Conservation (phyloP, 495 filamentous ascomycete genomes). For the Aspergillus taichungensis region DNA sequence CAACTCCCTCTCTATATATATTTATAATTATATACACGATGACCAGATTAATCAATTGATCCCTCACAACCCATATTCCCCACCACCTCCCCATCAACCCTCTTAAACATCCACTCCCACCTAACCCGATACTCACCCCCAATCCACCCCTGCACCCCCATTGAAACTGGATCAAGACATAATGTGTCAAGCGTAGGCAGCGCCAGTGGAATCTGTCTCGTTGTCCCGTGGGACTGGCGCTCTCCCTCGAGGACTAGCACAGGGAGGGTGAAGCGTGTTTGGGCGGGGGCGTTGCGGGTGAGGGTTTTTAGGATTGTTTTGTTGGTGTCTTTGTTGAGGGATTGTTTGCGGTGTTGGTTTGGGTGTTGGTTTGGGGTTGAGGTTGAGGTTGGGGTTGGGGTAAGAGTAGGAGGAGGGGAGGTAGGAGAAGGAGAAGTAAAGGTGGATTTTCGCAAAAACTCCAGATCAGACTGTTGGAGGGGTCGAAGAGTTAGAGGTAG, state of each 20-base stretch:
- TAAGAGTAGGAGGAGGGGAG: too few species aligned
- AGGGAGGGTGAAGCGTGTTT: conserved; percentile 32
- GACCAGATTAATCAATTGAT: too few species aligned
- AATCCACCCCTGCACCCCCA: neutral
- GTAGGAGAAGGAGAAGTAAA: too few species aligned
- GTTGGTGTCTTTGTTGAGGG: conserved; percentile 3
- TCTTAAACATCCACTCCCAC: conserved; percentile 42
- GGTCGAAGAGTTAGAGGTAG: conserved; percentile 38
- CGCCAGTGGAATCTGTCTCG: conserved; percentile 14
- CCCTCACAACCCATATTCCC: conserved; percentile 23
- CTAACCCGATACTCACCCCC: conserved; percentile 3
- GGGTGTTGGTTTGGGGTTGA: too few species aligned
- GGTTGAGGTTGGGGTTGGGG: too few species aligned
- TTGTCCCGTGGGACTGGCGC: neutral
- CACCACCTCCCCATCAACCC: conserved; percentile 28
- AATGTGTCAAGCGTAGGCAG: conserved; percentile 23
- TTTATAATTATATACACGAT: too few species aligned
- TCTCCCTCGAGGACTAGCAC: conserved; percentile 13
- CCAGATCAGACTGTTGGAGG: conserved; percentile 40
- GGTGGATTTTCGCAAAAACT: neutral
- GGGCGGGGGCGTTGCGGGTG: conserved; percentile 17
- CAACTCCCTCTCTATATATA: too few species aligned
- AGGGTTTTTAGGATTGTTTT: conserved; percentile 7
- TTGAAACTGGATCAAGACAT: conserved; percentile 6
- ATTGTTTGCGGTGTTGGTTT: neutral